Conservation (phyloP, 2,329 filamentous ascomycete genomes). For the Botryotinia globosa region DNA sequence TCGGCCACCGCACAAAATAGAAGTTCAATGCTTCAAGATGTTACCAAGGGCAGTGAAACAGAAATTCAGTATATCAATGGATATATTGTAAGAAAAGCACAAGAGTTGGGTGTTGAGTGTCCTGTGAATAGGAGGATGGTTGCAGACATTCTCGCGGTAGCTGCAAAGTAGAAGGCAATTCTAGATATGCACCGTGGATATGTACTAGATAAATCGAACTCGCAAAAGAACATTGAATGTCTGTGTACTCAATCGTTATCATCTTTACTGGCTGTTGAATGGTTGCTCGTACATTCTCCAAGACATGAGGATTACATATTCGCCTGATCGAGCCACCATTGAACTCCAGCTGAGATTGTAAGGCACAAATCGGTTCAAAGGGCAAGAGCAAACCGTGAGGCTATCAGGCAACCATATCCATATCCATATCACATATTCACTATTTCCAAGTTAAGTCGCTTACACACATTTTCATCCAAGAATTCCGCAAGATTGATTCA, state of each 20-base stretch:
- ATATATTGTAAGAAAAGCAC: slow-evolving; percentile 44
- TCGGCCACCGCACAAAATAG: slow-evolving; percentile 52
- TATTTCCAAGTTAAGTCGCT: neutral
- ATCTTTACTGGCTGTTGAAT: neutral
- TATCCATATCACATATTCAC: slow-evolving; percentile 6
- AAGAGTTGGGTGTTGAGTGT: slow-evolving; percentile 37
- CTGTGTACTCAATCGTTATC: neutral
- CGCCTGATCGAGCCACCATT: neutral
- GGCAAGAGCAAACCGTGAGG: neutral
- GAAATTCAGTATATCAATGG: slow-evolving; percentile 61
- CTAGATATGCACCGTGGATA: neutral
- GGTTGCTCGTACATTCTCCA: neutral
- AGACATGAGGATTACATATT: neutral
- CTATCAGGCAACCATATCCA: too few species aligned
- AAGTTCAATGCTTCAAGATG: slow-evolving; percentile 63
- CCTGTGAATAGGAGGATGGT: slow-evolving; percentile 44
- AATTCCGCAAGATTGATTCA: neutral
- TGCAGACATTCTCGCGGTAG: neutral
- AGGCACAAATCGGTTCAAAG: neutral
- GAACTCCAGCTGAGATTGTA: neutral
- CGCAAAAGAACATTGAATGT: neutral
- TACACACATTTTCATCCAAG: neutral
- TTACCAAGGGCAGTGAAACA: slow-evolving; percentile 44
- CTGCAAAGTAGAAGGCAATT: neutral
- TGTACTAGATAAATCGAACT: neutral